These are phyloP conservation scores for Verticillium zaregamsianum DNA, from an alignment of 2,329 filamentous ascomycete genomes.

Conservation along the genomic window DNA sequence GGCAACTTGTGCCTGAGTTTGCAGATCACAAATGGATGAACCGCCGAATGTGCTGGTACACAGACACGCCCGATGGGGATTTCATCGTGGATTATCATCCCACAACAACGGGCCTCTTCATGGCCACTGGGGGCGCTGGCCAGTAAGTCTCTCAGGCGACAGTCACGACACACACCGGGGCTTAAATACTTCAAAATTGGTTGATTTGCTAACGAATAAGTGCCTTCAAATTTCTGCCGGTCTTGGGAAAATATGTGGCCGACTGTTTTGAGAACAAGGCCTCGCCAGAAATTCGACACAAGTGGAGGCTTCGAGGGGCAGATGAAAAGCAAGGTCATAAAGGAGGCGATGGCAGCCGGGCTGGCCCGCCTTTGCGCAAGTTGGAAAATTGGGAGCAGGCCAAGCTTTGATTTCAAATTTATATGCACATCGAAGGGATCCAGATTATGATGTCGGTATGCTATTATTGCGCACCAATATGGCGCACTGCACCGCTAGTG, in stretches of 20 bases:
- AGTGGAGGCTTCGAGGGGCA: slow-evolving; percentile 22
- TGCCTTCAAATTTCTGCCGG: slow-evolving; percentile 21
- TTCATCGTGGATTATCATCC: slow-evolving; percentile 59
- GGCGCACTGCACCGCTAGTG: no score
- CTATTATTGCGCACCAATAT: no score
- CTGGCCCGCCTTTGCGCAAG: slow-evolving; percentile 20
- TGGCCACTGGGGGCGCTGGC: slow-evolving; percentile 44
- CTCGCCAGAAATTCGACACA: slow-evolving; percentile 15
- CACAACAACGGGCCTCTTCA: slow-evolving; percentile 36
- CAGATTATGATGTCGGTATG: no score
- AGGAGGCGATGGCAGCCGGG: slow-evolving; percentile 18
- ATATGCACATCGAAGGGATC: no score
- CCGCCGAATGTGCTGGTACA: slow-evolving; percentile 60
- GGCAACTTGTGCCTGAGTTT: slow-evolving; percentile 50
- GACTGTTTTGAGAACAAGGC: slow-evolving; percentile 27
- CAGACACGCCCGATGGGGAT: slow-evolving; percentile 57
- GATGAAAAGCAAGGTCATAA: neutral
- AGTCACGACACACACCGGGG: no score
- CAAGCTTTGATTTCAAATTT: slow-evolving; percentile 14
- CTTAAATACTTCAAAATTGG: no score
- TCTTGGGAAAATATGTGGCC: slow-evolving; percentile 19
- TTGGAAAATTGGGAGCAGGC: slow-evolving; percentile 19
- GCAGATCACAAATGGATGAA: slow-evolving; percentile 45
- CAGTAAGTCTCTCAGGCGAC: slow-evolving; percentile 21
- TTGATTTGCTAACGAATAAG: slow-evolving; percentile 3